Evolutionary conservation across 495 filamentous ascomycete genomes (phyloP).

Genomic region (Arthonia radiata): DNA sequence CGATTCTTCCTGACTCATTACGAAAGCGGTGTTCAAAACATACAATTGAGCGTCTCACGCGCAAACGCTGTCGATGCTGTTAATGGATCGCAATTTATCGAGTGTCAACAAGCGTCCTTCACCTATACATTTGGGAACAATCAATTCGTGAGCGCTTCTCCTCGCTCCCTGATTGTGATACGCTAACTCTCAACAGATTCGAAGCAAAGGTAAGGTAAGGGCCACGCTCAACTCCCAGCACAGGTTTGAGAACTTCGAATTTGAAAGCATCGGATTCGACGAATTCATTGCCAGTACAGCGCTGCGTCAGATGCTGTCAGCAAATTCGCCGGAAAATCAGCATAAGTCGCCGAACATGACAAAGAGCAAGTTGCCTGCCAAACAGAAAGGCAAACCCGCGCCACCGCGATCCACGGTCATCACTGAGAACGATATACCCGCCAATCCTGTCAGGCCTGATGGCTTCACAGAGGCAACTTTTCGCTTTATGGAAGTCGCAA

Average conservation of each 20-base stretch:
- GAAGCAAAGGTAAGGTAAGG: slow-evolving; percentile 10
- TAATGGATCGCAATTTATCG: slow-evolving; percentile 6
- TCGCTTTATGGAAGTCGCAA: slow-evolving; percentile 1
- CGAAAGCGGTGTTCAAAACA: slow-evolving; percentile 51
- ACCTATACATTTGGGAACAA: slow-evolving; percentile 13
- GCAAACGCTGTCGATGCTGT: slow-evolving; percentile 12
- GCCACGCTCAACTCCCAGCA: slow-evolving; percentile 10
- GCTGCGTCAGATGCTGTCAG: slow-evolving; percentile 8
- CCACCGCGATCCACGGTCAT: too few species aligned
- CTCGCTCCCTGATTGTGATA: too few species aligned
- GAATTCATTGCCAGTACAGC: slow-evolving; percentile 9
- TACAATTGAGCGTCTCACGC: slow-evolving; percentile 49
- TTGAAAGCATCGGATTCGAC: slow-evolving; percentile 10
- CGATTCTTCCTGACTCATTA: slow-evolving; percentile 67
- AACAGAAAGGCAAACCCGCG: too few species aligned
- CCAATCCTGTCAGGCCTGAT: slow-evolving; percentile 5
- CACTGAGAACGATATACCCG: too few species aligned
- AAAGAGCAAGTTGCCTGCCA: too few species aligned
- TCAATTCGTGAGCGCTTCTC: too few species aligned
- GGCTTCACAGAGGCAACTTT: slow-evolving; percentile 1
- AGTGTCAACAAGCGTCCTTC: slow-evolving; percentile 10
- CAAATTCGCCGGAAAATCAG: slow-evolving; percentile 7
- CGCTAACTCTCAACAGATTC: slow-evolving; percentile 4
- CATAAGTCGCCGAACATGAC: slow-evolving; percentile 15
- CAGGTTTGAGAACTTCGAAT: slow-evolving; percentile 11